A percentile compares a stretch with the other conserved stretches of the same genome.
These are phyloP conservation scores for Lepiota brunneoincarnata DNA, from an alignment of 768 basidiomycete species.

Conservation along the genomic window DNA sequence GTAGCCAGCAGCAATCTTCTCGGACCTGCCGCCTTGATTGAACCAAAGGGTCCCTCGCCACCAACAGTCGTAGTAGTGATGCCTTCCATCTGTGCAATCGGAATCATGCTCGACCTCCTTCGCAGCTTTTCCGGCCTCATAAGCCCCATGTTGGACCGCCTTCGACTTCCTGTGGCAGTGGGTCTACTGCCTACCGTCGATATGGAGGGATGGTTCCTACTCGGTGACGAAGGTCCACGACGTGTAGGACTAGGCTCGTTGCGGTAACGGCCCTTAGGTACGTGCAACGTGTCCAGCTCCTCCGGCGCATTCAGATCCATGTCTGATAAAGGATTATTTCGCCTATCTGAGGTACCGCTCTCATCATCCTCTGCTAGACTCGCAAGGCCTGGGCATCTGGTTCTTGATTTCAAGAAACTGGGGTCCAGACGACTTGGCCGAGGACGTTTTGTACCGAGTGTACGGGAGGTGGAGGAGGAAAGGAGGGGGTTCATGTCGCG, in stretches of 20 bases:
- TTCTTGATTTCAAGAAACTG: slow-evolving; percentile 61
- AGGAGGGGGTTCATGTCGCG: slow-evolving; percentile 18
- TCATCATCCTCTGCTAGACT: slow-evolving; percentile 79
- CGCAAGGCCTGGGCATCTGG: slow-evolving; percentile 39
- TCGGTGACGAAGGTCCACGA: slow-evolving; percentile 40
- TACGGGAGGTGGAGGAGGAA: slow-evolving; percentile 23
- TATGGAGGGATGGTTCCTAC: slow-evolving; percentile 16
- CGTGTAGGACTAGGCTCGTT: slow-evolving; percentile 18
- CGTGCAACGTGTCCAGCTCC: slow-evolving; percentile 30
- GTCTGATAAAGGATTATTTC: slow-evolving; percentile 53
- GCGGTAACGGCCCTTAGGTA: slow-evolving; percentile 39
- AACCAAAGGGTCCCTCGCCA: slow-evolving; percentile 22
- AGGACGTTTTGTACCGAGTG: slow-evolving; percentile 38
- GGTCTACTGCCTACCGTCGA: slow-evolving; percentile 19
- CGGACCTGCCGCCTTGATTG: slow-evolving; percentile 20
- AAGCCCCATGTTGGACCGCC: slow-evolving; percentile 77
- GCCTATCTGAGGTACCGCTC: slow-evolving; percentile 32
- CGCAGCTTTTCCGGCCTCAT: slow-evolving; percentile 69
- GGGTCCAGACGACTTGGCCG: slow-evolving; percentile 70
- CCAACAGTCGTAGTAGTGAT: slow-evolving; percentile 37
- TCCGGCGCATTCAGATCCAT: slow-evolving; percentile 56
- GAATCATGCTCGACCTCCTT: slow-evolving; percentile 79
- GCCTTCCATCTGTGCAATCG: slow-evolving; percentile 37
- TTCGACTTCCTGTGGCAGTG: slow-evolving; percentile 17
- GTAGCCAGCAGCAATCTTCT: slow-evolving; percentile 44